phyloP scores from a whole-genome alignment of 345 rosid species.

The Eucalyptus pauciflora region DNA sequence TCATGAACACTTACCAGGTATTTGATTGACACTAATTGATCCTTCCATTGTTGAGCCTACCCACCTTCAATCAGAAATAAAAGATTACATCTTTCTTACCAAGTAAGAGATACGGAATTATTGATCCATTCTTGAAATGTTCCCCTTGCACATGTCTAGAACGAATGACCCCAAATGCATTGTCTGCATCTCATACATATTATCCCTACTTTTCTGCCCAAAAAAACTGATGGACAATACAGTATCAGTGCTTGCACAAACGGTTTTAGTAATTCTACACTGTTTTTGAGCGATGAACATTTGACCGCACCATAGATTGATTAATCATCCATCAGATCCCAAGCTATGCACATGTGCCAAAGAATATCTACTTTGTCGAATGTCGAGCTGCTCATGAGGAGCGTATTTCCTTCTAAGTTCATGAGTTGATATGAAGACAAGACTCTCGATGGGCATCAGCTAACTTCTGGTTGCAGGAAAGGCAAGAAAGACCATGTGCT shows the following conservation, averaged over 20 bases:
- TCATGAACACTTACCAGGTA: background rate
- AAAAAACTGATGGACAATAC: background rate
- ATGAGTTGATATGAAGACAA: background rate
- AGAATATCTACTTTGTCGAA: background rate
- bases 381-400: background rate
- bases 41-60: background rate
- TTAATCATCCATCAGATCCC: background rate
- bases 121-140: background rate
- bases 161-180: background rate
- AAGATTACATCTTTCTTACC: background rate
- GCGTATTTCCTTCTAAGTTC: background rate
- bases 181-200: background rate
- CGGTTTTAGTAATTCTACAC: background rate
- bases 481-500: constrained; percentile 87
- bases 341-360: background rate
- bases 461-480: constrained; percentile 60
- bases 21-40: background rate
- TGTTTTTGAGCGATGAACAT: background rate
- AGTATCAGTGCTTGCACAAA: background rate
- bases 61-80: background rate
- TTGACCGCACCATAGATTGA: background rate
- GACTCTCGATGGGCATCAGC: constrained; percentile 11
- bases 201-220: background rate
- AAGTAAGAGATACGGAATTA: background rate
- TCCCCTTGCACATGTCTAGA: background rate